Percentiles rank a stretch among this genome's conserved stretches.
Evolutionary conservation across 306 rosid species (phyloP).

Genomic region (Trifolium fragiferum): DNA sequence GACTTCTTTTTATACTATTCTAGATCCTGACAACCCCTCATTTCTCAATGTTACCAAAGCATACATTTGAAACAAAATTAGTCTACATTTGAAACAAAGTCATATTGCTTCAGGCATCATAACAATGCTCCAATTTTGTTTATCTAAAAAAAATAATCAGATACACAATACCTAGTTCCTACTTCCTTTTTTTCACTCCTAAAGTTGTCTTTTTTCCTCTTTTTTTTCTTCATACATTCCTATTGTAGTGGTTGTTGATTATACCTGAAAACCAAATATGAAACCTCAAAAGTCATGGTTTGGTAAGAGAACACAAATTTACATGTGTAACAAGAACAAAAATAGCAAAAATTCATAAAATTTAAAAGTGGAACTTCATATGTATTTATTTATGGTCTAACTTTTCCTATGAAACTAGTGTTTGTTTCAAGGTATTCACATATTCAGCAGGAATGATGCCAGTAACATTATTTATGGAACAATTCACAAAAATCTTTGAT

Average conservation of each 20-base stretch:
- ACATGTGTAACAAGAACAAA: constrained; percentile 13
- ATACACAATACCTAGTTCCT: not conserved
- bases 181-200: not conserved
- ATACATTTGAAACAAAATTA: constrained; percentile 30
- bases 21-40: not conserved
- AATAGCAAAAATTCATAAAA: constrained; percentile 12
- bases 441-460: not conserved
- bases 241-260: constrained; percentile 17
- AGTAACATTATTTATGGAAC: not conserved
- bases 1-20: not conserved
- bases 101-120: constrained; percentile 24
- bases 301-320: constrained; percentile 16
- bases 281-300: constrained; percentile 24
- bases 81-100: constrained; percentile 12
- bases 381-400: not conserved
- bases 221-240: not conserved
- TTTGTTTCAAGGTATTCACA: not conserved
- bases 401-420: not conserved
- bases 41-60: not conserved
- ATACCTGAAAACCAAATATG: constrained; percentile 42
- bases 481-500: not conserved
- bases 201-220: not conserved
- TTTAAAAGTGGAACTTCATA: not conserved
- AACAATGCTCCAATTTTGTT: constrained; percentile 21
- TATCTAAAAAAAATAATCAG: constrained; percentile 17